Evolutionary conservation across 129 eudicot genomes (phyloP).

Genomic region (Helichrysum umbraculigerum): DNA sequence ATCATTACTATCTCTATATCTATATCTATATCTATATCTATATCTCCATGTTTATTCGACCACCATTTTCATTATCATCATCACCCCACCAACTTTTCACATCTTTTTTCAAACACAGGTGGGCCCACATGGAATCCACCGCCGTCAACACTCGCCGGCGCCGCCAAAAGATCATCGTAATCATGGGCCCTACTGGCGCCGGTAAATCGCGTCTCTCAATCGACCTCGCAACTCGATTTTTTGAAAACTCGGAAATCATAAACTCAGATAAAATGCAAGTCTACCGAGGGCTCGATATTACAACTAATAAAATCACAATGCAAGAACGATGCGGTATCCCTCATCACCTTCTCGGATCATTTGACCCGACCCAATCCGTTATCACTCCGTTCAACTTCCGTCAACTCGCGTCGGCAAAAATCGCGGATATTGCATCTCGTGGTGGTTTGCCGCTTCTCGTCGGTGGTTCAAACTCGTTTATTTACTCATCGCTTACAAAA

Average conservation of each 20-base stretch:
- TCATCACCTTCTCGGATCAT: constrained; percentile 69
- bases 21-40: too few relatives aligned
- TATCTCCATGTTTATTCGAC: neutral
- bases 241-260: constrained; percentile 48
- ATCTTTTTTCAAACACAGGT: neutral
- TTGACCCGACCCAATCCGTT: constrained; percentile 44
- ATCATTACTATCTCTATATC: too few relatives aligned
- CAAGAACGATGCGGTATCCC: constrained; percentile 49
- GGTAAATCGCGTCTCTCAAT: constrained; percentile 78
- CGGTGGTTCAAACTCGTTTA: constrained; percentile 86
- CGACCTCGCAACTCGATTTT: constrained; percentile 55
- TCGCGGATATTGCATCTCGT: constrained; percentile 42
- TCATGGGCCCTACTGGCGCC: constrained; percentile 84
- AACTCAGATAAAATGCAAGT: constrained; percentile 89
- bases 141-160: constrained; percentile 32
- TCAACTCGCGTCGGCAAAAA: constrained; percentile 28
- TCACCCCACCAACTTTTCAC: neutral
- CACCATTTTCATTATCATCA: neutral
- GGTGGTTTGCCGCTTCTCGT: constrained; percentile 52
- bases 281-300: constrained; percentile 60
- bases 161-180: constrained; percentile 39
- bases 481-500: constrained; percentile 54
- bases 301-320: constrained; percentile 78
- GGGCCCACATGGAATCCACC: constrained; percentile 26
- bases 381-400: constrained; percentile 57